Conservation (phyloP, 2,329 filamentous ascomycete species). For the Didymella segeticola region DNA sequence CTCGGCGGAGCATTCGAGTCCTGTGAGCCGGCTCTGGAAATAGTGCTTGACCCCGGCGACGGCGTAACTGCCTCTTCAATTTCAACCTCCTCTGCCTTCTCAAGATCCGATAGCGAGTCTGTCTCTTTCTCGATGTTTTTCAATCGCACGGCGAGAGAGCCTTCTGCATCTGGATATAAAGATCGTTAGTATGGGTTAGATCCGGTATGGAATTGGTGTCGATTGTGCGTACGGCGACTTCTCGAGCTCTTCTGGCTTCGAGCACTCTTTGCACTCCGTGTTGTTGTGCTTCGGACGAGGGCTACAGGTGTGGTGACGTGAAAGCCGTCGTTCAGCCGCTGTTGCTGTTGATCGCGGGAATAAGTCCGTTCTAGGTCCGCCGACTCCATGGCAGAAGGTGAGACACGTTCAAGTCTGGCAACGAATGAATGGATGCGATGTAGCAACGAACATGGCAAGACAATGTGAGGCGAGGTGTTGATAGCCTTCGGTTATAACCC, state of each 20-base stretch:
- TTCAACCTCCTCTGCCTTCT: constrained; percentile 33
- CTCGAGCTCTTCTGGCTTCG: constrained; percentile 20
- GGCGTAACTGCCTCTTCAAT: constrained; percentile 30
- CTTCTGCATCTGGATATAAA: constrained; percentile 21
- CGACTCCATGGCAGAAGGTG: constrained; percentile 27
- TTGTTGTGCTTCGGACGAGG: constrained; percentile 37
- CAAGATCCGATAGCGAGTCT: constrained; percentile 29
- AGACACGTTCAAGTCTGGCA: constrained; percentile 19
- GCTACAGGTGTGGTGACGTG: constrained; percentile 36
- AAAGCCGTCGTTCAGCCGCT: constrained; percentile 34
- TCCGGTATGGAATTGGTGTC: neutral
- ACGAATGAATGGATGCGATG: neutral
- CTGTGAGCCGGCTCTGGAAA: constrained; percentile 18
- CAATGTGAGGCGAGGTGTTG: neutral
- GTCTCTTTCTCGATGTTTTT: constrained; percentile 31
- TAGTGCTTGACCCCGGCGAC: constrained; percentile 16
- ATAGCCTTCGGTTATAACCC: constrained; percentile 3
- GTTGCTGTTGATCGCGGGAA: constrained; percentile 45
- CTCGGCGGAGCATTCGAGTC: constrained; percentile 3
- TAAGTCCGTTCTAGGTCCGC: constrained; percentile 43
- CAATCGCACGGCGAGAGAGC: constrained; percentile 23
- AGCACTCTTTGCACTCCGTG: constrained; percentile 22
- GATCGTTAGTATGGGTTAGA: constrained; percentile 11
- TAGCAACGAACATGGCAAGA: constrained; percentile 7
- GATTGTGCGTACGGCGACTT: constrained; percentile 21